Evolutionary conservation across 768 basidiomycete species (phyloP), one percentile per base, ranked within the genome.

Genomic region (Panaeolus cyanescens): DNA sequence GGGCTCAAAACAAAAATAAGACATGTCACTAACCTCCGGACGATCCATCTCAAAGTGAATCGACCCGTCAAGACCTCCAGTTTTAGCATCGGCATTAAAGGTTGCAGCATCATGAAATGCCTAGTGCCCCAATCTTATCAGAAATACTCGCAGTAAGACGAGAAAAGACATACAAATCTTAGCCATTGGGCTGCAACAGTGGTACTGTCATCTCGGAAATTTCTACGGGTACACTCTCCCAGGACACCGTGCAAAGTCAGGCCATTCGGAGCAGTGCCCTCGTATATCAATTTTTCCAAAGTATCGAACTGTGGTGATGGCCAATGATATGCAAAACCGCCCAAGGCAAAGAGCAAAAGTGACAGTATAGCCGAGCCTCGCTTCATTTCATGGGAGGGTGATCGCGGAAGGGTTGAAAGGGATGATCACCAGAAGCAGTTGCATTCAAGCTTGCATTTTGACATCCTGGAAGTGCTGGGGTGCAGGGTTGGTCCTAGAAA

Each of bases 21-120:
- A 19, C 8, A 17, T 37, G 15, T 30, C 25, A 59, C 71, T 13
- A 40, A 78, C 77, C 69, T 77, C 75, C 22, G 61, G 15, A 56
- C 73, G 61, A 53, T 69, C 66, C 30, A 74, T 68, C 64, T 80
- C 79, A 56, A 77, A 78, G 12, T 64, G 70, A 45, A 80, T 72
- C 2, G 75, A 77, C 15, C 74, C 75, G 55, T 80, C 79, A 19
- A 80, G 42, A 9, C 78, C 78, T 17, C 78, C 78, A 1, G 70
- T 74, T 4, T 77, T 77, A 58, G 70, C 70, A 4, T 66, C 62
- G 28, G 69, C 64, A 60, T 79, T 71, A 32, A 75, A 67, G 5
- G 77, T 75, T n/a, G 75, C 65, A 63, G 72, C 71, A 62, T 80
- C 78, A 62, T 80, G 78, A 59, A 76, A 79, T 33, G 76, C 71